These are phyloP conservation scores for Chaetomium tenue DNA, from an alignment of 495 filamentous ascomycete genomes.

Conservation along the genomic window DNA sequence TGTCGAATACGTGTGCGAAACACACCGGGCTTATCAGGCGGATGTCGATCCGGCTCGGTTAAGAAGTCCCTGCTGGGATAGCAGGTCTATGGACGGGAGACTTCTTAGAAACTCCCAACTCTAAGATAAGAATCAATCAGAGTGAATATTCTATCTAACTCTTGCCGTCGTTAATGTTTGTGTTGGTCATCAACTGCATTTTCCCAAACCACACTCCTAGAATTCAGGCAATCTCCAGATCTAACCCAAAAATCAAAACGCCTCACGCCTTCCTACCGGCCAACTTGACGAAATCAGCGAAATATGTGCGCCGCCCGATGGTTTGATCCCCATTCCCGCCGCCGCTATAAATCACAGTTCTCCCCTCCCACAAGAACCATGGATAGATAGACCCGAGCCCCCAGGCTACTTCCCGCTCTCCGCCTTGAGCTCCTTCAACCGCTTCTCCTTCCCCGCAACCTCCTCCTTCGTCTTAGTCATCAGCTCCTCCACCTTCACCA, in stretches of 20 bases:
- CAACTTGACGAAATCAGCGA: slow-evolving; percentile 2
- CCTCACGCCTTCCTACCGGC: slow-evolving; percentile 8
- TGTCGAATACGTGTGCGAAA: slow-evolving; percentile 19
- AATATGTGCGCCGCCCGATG: slow-evolving; percentile 8
- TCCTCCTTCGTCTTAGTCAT: slow-evolving; percentile 61
- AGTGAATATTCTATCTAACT: background rate
- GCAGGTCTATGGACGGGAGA: slow-evolving; percentile 22
- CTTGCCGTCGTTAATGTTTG: background rate
- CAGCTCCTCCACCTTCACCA: slow-evolving; percentile 65
- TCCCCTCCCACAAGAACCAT: background rate
- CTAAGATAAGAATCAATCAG: slow-evolving; percentile 12
- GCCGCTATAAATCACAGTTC: background rate
- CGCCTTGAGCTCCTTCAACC: slow-evolving; percentile 46
- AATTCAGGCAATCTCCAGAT: background rate
- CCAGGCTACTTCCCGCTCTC: slow-evolving; percentile 24
- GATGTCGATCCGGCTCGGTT: background rate
- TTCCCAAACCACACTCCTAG: background rate
- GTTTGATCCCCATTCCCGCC: background rate
- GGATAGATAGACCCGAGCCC: background rate
- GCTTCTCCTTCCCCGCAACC: slow-evolving; percentile 59
- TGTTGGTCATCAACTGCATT: background rate
- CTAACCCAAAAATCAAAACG: background rate
- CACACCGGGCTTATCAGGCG: background rate
- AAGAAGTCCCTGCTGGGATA: slow-evolving; percentile 25
- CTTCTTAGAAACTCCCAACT: slow-evolving; percentile 26